phyloP scores from a whole-genome alignment of 768 basidiomycete species.

The Hypsizygus marmoreus region DNA sequence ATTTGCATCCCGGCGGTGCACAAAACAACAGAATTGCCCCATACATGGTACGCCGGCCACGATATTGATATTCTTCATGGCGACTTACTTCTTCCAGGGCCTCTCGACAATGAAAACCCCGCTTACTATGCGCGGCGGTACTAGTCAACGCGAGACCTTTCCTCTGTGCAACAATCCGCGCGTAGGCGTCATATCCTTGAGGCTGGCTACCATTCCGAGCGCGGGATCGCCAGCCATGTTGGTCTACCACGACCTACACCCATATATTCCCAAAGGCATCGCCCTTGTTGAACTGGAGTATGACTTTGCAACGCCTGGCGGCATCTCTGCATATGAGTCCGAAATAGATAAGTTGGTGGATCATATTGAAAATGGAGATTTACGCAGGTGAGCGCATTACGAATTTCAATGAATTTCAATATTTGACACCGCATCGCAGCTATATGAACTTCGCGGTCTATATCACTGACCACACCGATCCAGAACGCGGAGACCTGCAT shows the following conservation, averaged over 20 bases:
- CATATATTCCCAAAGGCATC: background rate
- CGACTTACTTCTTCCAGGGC: background rate
- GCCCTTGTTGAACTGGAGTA: background rate
- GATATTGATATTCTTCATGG: no score
- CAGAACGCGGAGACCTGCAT: constrained; percentile 4
- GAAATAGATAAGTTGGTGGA: background rate
- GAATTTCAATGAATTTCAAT: background rate
- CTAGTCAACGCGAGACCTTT: background rate
- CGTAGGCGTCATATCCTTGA: background rate
- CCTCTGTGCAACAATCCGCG: background rate
- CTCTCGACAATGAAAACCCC: background rate
- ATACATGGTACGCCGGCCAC: no score
- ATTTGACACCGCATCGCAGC: background rate
- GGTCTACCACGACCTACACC: background rate
- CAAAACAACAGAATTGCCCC: no score
- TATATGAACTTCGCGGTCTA: constrained; percentile 1
- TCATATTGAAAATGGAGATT: background rate
- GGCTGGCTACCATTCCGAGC: background rate
- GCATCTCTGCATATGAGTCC: background rate
- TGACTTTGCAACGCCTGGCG: background rate
- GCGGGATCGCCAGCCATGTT: background rate
- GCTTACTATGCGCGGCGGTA: background rate
- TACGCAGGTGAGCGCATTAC: background rate
- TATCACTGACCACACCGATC: constrained; percentile 5
- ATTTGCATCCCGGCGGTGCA: no score